Evolutionary conservation across 805 yeast species (phyloP).

Genomic region (Teunomyces pallodes): DNA sequence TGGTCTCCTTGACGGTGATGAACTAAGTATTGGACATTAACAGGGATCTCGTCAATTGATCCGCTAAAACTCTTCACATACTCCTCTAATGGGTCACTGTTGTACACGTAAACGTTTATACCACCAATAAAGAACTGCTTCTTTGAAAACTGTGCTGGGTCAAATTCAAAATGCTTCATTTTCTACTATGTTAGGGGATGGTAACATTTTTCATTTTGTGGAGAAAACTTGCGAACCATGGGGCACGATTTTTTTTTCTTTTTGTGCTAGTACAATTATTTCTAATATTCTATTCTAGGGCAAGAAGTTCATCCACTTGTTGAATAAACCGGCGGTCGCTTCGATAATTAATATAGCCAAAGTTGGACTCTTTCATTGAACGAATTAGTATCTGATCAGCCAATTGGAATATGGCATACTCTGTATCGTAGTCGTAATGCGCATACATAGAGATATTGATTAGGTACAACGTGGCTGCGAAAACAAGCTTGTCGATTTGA

Average conservation of each 20-base stretch:
- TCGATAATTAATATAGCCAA: slow-evolving; percentile 1
- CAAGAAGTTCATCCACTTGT: background rate
- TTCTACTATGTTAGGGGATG: background rate
- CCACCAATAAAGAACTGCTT: slow-evolving; percentile 41
- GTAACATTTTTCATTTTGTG: background rate
- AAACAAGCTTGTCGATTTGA: background rate
- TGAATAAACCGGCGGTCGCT: background rate
- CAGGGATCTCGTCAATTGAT: slow-evolving; percentile 20
- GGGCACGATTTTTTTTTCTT: background rate
- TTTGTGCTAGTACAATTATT: background rate
- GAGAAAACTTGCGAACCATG: background rate
- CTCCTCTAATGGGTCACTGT: slow-evolving; percentile 27
- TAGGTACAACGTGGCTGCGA: slow-evolving; percentile 1
- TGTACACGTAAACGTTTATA: slow-evolving; percentile 42
- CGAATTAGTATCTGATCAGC: background rate
- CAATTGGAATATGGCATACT: background rate
- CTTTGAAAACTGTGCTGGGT: slow-evolving; percentile 10
- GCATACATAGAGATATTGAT: slow-evolving; percentile 3
- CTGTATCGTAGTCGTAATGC: background rate
- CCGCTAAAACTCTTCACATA: slow-evolving; percentile 20
- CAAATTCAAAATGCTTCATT: slow-evolving; percentile 17
- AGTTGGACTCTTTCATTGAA: background rate
- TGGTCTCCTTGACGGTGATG: slow-evolving; percentile 47
- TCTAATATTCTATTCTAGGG: background rate
- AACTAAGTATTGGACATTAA: slow-evolving; percentile 42